phyloP scores from a whole-genome alignment of 2,329 filamentous ascomycete genomes.

The Botrytis byssoidea region DNA sequence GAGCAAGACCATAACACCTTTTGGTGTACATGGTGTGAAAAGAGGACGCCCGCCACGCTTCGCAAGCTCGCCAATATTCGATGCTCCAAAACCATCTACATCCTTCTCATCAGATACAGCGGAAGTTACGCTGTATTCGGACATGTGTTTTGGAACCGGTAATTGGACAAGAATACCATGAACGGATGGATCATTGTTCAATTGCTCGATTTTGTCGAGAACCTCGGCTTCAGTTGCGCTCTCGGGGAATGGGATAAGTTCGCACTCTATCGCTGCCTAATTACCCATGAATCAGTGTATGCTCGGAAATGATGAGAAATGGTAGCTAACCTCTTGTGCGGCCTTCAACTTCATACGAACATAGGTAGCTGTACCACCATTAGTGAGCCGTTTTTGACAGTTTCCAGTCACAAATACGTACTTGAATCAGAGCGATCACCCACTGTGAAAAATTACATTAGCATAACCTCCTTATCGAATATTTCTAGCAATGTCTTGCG shows the following conservation, averaged over 20 bases:
- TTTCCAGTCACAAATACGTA: constrained; percentile 47
- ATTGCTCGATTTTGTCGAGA: constrained; percentile 72
- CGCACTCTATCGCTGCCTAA: constrained; percentile 87
- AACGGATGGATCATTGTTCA: constrained; percentile 83
- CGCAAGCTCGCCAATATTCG: constrained; percentile 93
- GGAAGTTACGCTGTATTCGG: constrained; percentile 86
- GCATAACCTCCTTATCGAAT: constrained; percentile 14
- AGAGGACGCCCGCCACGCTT: constrained; percentile 88
- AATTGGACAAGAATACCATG: constrained; percentile 95
- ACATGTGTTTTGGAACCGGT: constrained; percentile 83
- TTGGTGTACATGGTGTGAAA: constrained; percentile 93
- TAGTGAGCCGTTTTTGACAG: constrained; percentile 1
- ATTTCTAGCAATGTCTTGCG: background rate
- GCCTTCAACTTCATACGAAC: constrained; percentile 99
- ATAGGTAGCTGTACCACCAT: constrained; percentile 70
- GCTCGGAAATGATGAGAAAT: constrained; percentile 22
- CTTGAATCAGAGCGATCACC: constrained; percentile 90
- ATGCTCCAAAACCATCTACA: constrained; percentile 92
- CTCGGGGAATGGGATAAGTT: constrained; percentile 80
- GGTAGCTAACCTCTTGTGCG: constrained; percentile 70
- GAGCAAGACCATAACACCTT: constrained; percentile 93
- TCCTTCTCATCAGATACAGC: constrained; percentile 92
- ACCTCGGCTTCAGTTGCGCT: constrained; percentile 81
- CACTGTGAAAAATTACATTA: constrained; percentile 52
- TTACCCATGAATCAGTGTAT: constrained; percentile 22